These are phyloP conservation scores for Centrapalus pauciflorus DNA, from an alignment of 129 eudicot species.

Conservation along the genomic window DNA sequence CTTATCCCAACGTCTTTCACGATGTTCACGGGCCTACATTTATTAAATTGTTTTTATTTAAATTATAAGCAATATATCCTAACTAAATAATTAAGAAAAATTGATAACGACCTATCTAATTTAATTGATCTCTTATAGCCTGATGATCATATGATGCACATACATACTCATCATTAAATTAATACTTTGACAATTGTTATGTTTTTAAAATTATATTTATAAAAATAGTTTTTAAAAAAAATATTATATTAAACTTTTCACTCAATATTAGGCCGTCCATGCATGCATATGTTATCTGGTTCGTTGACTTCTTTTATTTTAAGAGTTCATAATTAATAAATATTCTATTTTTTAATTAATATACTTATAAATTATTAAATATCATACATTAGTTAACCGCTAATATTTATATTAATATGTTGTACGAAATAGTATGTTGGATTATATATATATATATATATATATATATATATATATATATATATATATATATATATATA, in stretches of 20 bases:
- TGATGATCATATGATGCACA: not conserved
- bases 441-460: too few relatives aligned
- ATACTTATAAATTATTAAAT: not conserved
- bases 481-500: too few relatives aligned
- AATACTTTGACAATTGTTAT: not conserved
- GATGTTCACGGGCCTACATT: not conserved
- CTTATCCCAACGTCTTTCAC: not conserved
- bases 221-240: not conserved
- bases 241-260: not conserved
- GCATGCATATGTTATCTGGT: conserved; percentile 12
- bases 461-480: too few relatives aligned
- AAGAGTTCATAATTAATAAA: not conserved
- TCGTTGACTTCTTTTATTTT: conserved; percentile 20
- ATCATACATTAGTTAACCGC: not conserved
- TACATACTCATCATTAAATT: not conserved
- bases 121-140: not conserved
- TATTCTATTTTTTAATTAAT: not conserved
- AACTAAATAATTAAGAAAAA: not conserved
- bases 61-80: too few relatives aligned
- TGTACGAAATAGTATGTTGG: too few relatives aligned
- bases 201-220: not conserved
- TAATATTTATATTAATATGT: not conserved
- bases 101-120: conserved; percentile 23
- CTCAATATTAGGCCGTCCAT: conserved; percentile 6
- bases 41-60: not conserved